Base-by-base conservation (phyloP, 306 rosid genomes). In the Inga laurina region DNA sequence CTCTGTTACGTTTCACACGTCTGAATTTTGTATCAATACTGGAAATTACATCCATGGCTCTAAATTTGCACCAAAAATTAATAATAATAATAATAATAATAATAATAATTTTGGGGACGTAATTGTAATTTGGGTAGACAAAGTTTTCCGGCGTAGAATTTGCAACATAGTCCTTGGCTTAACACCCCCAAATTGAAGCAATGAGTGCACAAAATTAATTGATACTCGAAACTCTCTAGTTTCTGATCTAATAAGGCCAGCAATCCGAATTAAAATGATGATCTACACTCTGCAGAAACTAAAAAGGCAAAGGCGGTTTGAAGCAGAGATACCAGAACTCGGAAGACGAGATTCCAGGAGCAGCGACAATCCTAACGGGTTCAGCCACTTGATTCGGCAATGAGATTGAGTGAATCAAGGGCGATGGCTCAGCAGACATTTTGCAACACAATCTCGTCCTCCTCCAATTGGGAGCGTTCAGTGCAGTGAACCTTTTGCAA, bases 311-410 rank as follows among this genome's bases (percentile, higher is more conserved):
- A 37, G 37, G 10, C 11, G n/a, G 39, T 15, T 72, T 49, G 52
- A 51, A 21, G 51, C 7, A 46, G 83, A 84, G 67, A 59, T 7
- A 85, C 99, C 92, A 84, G 92, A 95, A 95, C n/a, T 95, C 88
- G 14, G 89, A 82, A 79, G 79, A 72, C 74, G 99, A 95, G 84
- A 95, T 57, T 12, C 91, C 89, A 10, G 94, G 92, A 37, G 96
- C 91, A 11, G 99, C 96, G 59, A 92, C 87, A 56, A 95, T 83
- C 61, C 82, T 91, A 79, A 95, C 90, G 51, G 97, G 96, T 56
- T 89, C 81, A 21, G 88, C 86, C 30, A 74, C 88, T 84, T 89
- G 91, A 69, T 59, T 83, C 16, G 91, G 92, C 14, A 92, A 84
- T 10, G 92, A 80, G 88, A 93, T 86, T 21, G 87, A 86, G 88